Evolutionary conservation across 331 rosid species (phyloP).

Genomic region (Ulmus americana): DNA sequence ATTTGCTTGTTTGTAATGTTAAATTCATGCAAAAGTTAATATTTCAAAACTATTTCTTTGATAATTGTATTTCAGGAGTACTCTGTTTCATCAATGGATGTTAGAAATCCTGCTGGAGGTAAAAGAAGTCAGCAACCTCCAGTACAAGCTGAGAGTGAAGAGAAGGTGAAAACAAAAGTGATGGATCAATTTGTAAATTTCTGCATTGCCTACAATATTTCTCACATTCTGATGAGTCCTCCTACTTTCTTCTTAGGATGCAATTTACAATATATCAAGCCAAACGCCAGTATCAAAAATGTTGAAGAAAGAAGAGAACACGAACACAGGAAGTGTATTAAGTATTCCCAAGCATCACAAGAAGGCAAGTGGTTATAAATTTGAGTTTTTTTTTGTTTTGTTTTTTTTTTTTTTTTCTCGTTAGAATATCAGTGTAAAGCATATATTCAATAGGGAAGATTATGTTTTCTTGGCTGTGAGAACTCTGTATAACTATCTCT

Average conservation of each 20-base stretch:
- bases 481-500: background rate
- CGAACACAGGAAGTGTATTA: conserved; percentile 50
- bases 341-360: conserved; percentile 73
- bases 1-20: no score
- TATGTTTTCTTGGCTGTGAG: no score
- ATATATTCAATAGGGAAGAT: no score
- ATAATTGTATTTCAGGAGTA: conserved; percentile 42
- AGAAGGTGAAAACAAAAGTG: conserved; percentile 31
- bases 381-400: background rate
- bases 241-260: conserved; percentile 40
- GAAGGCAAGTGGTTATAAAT: conserved; percentile 42
- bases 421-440: no score
- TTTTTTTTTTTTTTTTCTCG: background rate
- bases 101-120: conserved; percentile 47
- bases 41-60: background rate
- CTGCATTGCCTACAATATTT: conserved; percentile 12
- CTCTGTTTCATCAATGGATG: conserved; percentile 63
- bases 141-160: conserved; percentile 36
- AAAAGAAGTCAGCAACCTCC: conserved; percentile 48
- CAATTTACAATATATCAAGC: conserved; percentile 47
- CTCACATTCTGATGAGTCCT: conserved; percentile 11
- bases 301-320: conserved; percentile 62
- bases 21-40: background rate
- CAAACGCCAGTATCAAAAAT: conserved; percentile 70
- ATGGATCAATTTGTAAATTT: conserved; percentile 19